Percentiles rank a stretch among this genome's conserved stretches.
Evolutionary conservation across 106 monocot species (phyloP).

Genomic region (Apostasia ramifera): DNA sequence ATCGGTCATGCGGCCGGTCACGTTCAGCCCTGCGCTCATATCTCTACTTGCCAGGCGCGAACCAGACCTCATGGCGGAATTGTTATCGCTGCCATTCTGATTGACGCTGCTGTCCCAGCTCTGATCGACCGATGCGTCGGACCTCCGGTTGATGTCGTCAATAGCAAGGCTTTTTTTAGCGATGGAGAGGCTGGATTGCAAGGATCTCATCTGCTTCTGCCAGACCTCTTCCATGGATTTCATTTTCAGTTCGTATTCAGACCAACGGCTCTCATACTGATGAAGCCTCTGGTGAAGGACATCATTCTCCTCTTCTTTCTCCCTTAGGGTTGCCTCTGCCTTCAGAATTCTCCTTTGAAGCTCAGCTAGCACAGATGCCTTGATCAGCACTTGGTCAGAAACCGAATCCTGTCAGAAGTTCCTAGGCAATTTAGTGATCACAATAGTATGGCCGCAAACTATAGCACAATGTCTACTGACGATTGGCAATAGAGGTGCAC

Average conservation of each 20-base stretch:
- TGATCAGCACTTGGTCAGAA: conserved; percentile 54
- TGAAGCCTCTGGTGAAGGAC: conserved; percentile 74
- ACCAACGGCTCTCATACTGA: conserved; percentile 84
- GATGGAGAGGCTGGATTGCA: conserved; percentile 70
- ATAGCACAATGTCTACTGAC: too few relatives aligned
- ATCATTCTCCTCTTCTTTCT: conserved; percentile 89
- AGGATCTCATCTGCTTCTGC: conserved; percentile 92
- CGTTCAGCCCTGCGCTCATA: conserved; percentile 40
- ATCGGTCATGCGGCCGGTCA: conserved; percentile 49
- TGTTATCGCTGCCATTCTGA: not conserved
- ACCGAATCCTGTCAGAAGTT: conserved; percentile 22
- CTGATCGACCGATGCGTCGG: conserved; percentile 48
- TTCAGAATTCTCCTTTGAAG: conserved; percentile 77
- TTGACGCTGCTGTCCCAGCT: conserved; percentile 11
- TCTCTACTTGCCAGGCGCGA: conserved; percentile 14
- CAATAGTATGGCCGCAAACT: not conserved
- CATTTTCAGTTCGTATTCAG: conserved; percentile 95
- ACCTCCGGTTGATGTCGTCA: conserved; percentile 37
- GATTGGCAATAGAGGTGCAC: too few relatives aligned
- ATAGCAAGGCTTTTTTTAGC: conserved; percentile 77
- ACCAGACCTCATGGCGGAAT: conserved; percentile 3
- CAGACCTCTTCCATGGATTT: conserved; percentile 96
- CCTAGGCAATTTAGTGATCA: not conserved
- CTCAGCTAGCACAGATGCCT: conserved; percentile 79
- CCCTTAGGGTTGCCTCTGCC: conserved; percentile 63